These are phyloP conservation scores for Ochromonas danica DNA, from an alignment of 108 stramenopile genomes.

Conservation along the genomic window DNA sequence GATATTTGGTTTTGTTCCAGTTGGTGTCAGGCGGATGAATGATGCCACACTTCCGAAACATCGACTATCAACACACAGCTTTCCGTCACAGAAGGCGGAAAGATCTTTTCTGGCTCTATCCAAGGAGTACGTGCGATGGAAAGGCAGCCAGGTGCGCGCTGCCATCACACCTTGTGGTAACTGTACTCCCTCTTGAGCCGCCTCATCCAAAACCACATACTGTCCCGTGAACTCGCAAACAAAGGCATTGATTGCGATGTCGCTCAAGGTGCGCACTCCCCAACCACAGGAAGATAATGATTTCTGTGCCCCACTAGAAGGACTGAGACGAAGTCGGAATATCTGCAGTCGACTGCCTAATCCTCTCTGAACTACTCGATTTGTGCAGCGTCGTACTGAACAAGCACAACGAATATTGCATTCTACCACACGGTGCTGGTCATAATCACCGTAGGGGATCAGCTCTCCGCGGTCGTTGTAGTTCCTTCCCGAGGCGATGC, in stretches of 20 bases:
- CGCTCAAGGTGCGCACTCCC: background rate
- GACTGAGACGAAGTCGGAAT: background rate
- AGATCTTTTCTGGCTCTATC: no score
- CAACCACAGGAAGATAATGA: background rate
- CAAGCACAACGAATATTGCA: slow-evolving; percentile 14
- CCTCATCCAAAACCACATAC: background rate
- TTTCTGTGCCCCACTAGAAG: background rate
- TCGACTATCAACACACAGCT: no score
- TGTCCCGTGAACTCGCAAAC: slow-evolving; percentile 11
- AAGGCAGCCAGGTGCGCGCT: no score
- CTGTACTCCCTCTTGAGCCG: no score
- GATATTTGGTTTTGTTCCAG: background rate
- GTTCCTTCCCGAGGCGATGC: background rate
- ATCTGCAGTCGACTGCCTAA: background rate
- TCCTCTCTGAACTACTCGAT: slow-evolving; percentile 12
- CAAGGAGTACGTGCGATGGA: no score
- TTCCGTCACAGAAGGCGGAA: no score
- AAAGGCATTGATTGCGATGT: background rate
- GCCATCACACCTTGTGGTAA: no score
- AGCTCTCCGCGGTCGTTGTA: background rate
- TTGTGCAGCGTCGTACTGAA: background rate
- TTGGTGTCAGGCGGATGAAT: background rate
- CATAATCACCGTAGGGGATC: background rate
- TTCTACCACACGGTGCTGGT: background rate
- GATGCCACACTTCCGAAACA: background rate